Evolutionary conservation across 306 rosid genomes (phyloP).

Genomic region (Canavalia gladiata): DNA sequence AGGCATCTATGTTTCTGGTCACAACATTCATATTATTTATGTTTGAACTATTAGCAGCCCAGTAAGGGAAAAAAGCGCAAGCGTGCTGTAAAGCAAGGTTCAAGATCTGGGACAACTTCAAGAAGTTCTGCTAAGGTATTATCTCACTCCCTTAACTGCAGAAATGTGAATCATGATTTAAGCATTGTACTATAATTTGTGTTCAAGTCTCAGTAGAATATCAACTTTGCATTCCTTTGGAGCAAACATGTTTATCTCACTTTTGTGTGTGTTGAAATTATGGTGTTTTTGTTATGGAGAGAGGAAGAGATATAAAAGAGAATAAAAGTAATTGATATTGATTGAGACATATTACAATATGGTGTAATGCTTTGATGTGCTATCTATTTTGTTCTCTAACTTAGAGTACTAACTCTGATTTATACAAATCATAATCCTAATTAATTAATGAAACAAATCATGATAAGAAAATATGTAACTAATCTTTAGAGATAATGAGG

Average conservation of each 20-base stretch:
- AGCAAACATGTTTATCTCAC: not conserved
- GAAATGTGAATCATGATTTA: slow-evolving; percentile 33
- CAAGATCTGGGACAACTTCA: slow-evolving; percentile 67
- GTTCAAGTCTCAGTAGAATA: not conserved
- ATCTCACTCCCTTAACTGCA: slow-evolving; percentile 40
- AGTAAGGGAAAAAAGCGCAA: slow-evolving; percentile 78
- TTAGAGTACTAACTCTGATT: too few relatives aligned
- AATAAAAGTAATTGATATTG: too few relatives aligned
- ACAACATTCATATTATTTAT: slow-evolving; percentile 36
- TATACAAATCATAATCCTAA: too few relatives aligned
- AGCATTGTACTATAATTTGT: slow-evolving; percentile 18
- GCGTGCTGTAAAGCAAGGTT: slow-evolving; percentile 65
- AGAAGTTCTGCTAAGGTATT: slow-evolving; percentile 77
- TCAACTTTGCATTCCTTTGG: not conserved
- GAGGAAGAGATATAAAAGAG: too few relatives aligned
- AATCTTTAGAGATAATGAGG: too few relatives aligned
- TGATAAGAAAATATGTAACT: too few relatives aligned
- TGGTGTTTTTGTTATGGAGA: too few relatives aligned
- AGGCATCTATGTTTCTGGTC: not conserved
- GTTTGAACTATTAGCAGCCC: slow-evolving; percentile 58
- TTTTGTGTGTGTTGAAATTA: not conserved
- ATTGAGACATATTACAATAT: too few relatives aligned
- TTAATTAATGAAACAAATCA: too few relatives aligned
- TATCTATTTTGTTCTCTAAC: too few relatives aligned
- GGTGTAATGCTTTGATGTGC: too few relatives aligned